Evolutionary conservation across 345 rosid genomes (phyloP).

Genomic region (Populus tremula): DNA sequence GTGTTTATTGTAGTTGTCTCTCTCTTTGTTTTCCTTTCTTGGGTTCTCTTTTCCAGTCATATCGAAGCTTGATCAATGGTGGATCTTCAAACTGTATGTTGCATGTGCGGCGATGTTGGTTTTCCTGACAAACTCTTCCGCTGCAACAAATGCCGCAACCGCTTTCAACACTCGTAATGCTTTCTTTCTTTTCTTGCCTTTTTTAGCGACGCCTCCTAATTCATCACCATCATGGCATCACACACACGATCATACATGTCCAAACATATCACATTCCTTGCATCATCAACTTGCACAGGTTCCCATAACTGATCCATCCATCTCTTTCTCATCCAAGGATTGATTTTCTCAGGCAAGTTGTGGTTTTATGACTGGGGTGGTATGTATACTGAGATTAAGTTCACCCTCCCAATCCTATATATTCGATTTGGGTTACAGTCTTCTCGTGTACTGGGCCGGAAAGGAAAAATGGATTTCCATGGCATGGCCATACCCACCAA

Average conservation of each 20-base stretch:
- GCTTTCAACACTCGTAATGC: slow-evolving; percentile 85
- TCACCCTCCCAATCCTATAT: neutral
- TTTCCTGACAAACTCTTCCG: slow-evolving; percentile 94
- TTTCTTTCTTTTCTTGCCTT: neutral
- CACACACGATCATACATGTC: neutral
- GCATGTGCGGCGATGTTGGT: slow-evolving; percentile 99
- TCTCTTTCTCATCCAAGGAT: slow-evolving; percentile 7
- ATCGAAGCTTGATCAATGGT: slow-evolving; percentile 42
- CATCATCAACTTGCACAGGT: slow-evolving; percentile 19
- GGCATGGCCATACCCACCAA: slow-evolving; percentile 20
- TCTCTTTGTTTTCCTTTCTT: neutral
- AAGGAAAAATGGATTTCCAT: neutral
- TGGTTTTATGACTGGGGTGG: neutral
- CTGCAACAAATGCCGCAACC: slow-evolving; percentile 79
- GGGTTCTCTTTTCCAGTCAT: neutral
- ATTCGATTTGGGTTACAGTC: too few relatives aligned
- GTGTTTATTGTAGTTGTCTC: neutral
- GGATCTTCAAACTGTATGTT: slow-evolving; percentile 79
- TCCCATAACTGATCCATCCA: slow-evolving; percentile 28
- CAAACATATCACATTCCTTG: slow-evolving; percentile 1
- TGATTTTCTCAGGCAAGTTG: neutral
- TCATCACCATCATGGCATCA: neutral
- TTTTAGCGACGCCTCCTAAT: neutral
- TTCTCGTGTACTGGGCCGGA: neutral
- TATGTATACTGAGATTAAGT: neutral